Evolutionary conservation across 805 yeast genomes (phyloP).

Genomic region (Cyberlindnera mrakii): DNA sequence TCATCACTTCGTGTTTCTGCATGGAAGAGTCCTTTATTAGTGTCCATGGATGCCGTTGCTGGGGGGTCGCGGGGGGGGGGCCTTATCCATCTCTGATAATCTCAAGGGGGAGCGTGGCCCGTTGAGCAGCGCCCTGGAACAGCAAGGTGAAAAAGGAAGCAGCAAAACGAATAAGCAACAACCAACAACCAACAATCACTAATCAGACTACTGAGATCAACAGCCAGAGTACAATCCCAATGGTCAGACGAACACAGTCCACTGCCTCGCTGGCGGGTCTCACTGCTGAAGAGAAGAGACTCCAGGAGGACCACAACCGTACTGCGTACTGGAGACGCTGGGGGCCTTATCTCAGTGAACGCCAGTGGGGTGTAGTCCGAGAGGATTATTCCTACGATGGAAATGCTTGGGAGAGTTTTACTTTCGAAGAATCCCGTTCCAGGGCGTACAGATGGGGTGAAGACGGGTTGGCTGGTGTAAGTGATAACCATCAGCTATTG

Average conservation of each 20-base stretch:
- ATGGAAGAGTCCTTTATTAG: no score
- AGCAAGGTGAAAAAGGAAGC: not conserved
- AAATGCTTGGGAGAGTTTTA: conserved; percentile 86
- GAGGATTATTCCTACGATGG: conserved; percentile 86
- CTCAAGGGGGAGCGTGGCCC: no score
- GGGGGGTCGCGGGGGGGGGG: no score
- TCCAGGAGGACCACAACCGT: conserved; percentile 27
- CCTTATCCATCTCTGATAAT: no score
- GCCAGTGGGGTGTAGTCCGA: conserved; percentile 77
- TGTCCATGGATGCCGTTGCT: no score
- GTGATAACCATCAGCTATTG: conserved; percentile 74
- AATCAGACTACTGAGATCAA: not conserved
- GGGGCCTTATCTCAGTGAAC: conserved; percentile 88
- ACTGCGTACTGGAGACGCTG: conserved; percentile 72
- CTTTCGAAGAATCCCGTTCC: conserved; percentile 76
- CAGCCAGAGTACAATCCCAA: not conserved
- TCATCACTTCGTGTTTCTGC: no score
- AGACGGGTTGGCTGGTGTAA: conserved; percentile 87
- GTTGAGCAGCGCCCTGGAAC: not conserved
- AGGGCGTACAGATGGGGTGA: conserved; percentile 93
- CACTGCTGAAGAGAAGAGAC: conserved; percentile 30
- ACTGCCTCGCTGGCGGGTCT: conserved; percentile 23
- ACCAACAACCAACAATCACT: not conserved
- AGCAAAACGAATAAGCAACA: not conserved
- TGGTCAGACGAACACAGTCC: conserved; percentile 18